phyloP scores from a whole-genome alignment of 371 early-diverging fungal species.

The Polyrhizophydium stewartii region DNA sequence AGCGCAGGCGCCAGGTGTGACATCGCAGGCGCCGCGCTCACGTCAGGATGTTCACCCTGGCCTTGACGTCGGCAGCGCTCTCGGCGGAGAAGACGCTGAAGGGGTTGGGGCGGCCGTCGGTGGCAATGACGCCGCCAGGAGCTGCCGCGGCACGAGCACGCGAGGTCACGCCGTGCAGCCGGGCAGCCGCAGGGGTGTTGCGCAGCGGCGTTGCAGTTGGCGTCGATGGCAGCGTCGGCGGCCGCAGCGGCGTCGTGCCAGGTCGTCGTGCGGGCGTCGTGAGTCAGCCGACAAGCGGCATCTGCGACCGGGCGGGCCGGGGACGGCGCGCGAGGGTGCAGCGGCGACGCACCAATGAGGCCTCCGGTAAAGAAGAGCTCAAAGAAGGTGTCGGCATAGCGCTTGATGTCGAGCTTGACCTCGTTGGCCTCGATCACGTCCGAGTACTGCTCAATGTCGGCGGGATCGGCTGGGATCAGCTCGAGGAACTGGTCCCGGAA shows the following conservation, averaged over 20 bases:
- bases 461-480: slow-evolving; percentile 26
- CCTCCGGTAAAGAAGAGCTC: slow-evolving; percentile 89
- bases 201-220: too few relatives aligned
- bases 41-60: slow-evolving; percentile 59
- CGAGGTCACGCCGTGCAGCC: too few relatives aligned
- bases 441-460: slow-evolving; percentile 62
- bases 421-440: slow-evolving; percentile 77
- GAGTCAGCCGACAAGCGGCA: too few relatives aligned
- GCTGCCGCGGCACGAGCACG: too few relatives aligned
- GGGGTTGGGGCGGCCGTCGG: slow-evolving; percentile 75
- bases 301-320: too few relatives aligned
- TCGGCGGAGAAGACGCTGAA: slow-evolving; percentile 80
- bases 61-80: slow-evolving; percentile 41
- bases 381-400: slow-evolving; percentile 90
- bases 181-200: too few relatives aligned
- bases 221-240: too few relatives aligned
- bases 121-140: slow-evolving; percentile 82
- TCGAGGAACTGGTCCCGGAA: slow-evolving; percentile 44
- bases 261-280: too few relatives aligned
- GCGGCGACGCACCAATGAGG: slow-evolving; percentile 60
- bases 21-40: slow-evolving; percentile 77
- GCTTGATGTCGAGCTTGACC: slow-evolving; percentile 86
- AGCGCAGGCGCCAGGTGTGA: slow-evolving; percentile 47
- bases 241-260: too few relatives aligned
- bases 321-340: too few relatives aligned